Evolutionary conservation across 345 rosid species (phyloP).

Genomic region (Zanthoxylum bungeanum): DNA sequence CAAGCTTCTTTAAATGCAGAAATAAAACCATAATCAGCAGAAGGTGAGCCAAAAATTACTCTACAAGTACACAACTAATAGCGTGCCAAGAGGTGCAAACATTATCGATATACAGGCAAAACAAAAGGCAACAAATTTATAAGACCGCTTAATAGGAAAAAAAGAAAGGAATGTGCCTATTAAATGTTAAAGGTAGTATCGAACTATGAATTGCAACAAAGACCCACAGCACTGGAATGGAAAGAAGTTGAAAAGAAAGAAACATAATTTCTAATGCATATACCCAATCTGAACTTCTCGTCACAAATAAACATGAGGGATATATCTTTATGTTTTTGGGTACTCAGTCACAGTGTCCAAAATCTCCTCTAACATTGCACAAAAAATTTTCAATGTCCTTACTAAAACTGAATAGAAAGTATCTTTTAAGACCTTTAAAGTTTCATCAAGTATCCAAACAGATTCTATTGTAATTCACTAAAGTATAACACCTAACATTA

Average conservation of each 20-base stretch:
- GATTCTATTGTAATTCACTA: neutral
- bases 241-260: neutral
- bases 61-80: constrained; percentile 5
- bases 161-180: neutral
- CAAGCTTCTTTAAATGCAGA: neutral
- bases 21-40: neutral
- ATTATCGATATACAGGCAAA: neutral
- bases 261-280: neutral
- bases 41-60: neutral
- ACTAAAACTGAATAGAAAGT: neutral
- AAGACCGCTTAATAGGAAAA: neutral
- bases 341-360: too few relatives aligned
- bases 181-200: neutral
- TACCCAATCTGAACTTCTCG: neutral
- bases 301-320: neutral
- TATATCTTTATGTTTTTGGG: neutral
- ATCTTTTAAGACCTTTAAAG: neutral
- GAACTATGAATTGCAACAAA: neutral
- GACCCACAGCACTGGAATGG: neutral
- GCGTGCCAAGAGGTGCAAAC: neutral
- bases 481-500: neutral
- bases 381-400: neutral
- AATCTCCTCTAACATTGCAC: neutral
- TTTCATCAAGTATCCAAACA: neutral
- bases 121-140: neutral